Evolutionary conservation across 2,329 filamentous ascomycete genomes (phyloP).

Genomic region (Cytospora leucostoma): DNA sequence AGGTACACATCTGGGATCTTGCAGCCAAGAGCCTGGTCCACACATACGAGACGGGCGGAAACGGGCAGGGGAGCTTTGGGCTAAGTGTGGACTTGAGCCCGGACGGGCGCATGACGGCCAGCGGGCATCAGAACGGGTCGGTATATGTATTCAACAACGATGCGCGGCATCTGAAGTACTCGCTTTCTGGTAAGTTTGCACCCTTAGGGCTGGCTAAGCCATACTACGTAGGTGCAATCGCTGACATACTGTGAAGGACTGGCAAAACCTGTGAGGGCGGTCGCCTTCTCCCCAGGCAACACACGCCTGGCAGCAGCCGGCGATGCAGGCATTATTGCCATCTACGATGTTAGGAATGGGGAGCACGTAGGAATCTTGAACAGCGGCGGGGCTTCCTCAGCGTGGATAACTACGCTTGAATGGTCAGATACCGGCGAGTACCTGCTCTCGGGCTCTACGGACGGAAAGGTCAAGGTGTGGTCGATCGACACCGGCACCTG

Average conservation of each 20-base stretch:
- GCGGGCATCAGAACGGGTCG: slow-evolving; percentile 87
- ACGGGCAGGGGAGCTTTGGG: slow-evolving; percentile 72
- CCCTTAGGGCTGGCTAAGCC: not conserved
- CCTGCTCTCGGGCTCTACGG: slow-evolving; percentile 82
- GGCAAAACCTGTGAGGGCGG: slow-evolving; percentile 79
- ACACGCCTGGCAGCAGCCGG: slow-evolving; percentile 87
- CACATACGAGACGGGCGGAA: slow-evolving; percentile 74
- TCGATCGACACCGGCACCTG: slow-evolving; percentile 80
- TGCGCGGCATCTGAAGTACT: slow-evolving; percentile 81
- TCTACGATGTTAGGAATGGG: slow-evolving; percentile 90
- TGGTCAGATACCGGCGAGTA: slow-evolving; percentile 95
- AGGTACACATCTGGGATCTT: slow-evolving; percentile 86
- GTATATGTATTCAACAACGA: slow-evolving; percentile 96
- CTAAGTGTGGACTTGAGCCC: slow-evolving; percentile 78
- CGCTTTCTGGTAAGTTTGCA: slow-evolving; percentile 66
- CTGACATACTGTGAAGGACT: slow-evolving; percentile 58
- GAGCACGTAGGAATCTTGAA: slow-evolving; percentile 85
- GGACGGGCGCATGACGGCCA: slow-evolving; percentile 85
- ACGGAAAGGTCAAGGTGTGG: slow-evolving; percentile 97
- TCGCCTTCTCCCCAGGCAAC: slow-evolving; percentile 85
- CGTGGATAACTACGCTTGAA: slow-evolving; percentile 89
- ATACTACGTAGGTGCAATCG: not conserved
- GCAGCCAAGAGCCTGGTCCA: slow-evolving; percentile 52
- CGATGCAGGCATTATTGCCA: slow-evolving; percentile 82
- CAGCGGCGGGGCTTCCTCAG: slow-evolving; percentile 63